Evolutionary conservation across 2,329 filamentous ascomycete species (phyloP), one percentile per base, ranked within the genome.

Genomic region (Diplodia intermedia): DNA sequence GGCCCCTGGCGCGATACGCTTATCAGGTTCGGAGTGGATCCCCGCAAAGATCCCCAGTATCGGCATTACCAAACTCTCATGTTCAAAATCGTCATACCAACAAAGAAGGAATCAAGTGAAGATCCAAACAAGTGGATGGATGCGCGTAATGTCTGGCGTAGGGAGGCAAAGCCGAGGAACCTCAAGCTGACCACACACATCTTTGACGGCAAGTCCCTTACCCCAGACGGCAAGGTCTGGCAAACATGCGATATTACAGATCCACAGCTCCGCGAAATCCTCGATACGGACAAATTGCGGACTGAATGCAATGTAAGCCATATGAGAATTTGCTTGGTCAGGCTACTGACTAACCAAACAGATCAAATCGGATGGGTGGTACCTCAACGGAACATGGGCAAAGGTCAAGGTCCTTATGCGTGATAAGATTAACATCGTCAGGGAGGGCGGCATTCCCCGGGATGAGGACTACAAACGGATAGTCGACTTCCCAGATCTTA

Each of bases 191-290:
- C 82, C 36, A 89, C 85, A 65, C 94, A 98, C 78, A 82, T 94
- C 1, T 98, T 97, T 78, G 92, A 96, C 70, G 94, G 94, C 56
- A 84, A 88, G 69, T 86, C 85, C 2, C 88, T 94, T 66, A 88
- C 88, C 18, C 86, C 87, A 1, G 93, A 97, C 74, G 93, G 93
- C 49, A 95, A 95, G 74, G 90, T 95, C 61, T 99, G 93, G 91
- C 95, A 98, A 82, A 86, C 96, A 31, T 97, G 93, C 80, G 95
- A 99, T 77, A 90, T 98, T 66, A 90, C 88, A 0, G 94, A 98
- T 73, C 91, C 93, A 0, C 75, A 94, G 1, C 83, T 98, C 1
- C 81, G 83, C 0, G 78, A 83, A 12, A 81, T 97, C 3, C 84
- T 97, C 49, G 85, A 89, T 23, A 86, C 87, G 0, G 83, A 89